Percentiles rank a stretch among this genome's conserved stretches.
Evolutionary conservation across 2,329 filamentous ascomycete genomes (phyloP).

Genomic region (Arthrobotrys conoides): DNA sequence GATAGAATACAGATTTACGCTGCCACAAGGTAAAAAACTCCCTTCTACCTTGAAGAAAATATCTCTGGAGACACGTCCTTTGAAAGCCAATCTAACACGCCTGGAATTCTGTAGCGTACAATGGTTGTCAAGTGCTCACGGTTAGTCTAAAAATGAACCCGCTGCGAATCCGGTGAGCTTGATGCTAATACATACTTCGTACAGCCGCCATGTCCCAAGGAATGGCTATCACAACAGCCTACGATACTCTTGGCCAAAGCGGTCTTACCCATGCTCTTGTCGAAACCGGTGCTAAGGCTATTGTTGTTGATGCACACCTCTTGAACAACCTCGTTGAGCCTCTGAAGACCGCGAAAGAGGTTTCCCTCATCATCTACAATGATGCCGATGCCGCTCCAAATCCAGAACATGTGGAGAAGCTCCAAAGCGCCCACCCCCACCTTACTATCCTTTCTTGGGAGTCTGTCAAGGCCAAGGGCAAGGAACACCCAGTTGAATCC

Average conservation of each 20-base stretch:
- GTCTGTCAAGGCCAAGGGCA: conserved; percentile 73
- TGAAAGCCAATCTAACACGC: conserved; percentile 7
- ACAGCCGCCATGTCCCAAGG: conserved; percentile 81
- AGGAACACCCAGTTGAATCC: conserved; percentile 79
- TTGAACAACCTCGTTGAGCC: conserved; percentile 74
- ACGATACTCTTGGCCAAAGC: conserved; percentile 88
- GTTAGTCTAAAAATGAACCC: conserved; percentile 66
- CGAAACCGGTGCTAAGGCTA: conserved; percentile 83
- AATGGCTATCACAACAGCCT: conserved; percentile 91
- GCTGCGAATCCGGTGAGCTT: not conserved
- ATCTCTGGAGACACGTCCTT: too few relatives aligned
- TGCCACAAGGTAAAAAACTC: conserved; percentile 76
- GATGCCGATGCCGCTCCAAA: conserved; percentile 71
- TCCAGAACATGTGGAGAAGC: conserved; percentile 70
- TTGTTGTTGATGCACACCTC: conserved; percentile 89
- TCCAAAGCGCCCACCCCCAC: conserved; percentile 73
- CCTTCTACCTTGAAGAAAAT: not conserved
- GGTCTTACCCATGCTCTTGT: conserved; percentile 88
- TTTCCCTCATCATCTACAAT: conserved; percentile 77
- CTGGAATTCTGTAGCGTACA: conserved; percentile 72
- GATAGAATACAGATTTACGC: conserved; percentile 86
- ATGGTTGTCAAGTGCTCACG: conserved; percentile 88
- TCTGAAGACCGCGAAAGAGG: conserved; percentile 73
- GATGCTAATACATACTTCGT: conserved; percentile 23
- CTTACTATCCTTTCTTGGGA: conserved; percentile 72